phyloP scores from a whole-genome alignment of 2,329 filamentous ascomycete genomes.

The Laburnicola sp. region DNA sequence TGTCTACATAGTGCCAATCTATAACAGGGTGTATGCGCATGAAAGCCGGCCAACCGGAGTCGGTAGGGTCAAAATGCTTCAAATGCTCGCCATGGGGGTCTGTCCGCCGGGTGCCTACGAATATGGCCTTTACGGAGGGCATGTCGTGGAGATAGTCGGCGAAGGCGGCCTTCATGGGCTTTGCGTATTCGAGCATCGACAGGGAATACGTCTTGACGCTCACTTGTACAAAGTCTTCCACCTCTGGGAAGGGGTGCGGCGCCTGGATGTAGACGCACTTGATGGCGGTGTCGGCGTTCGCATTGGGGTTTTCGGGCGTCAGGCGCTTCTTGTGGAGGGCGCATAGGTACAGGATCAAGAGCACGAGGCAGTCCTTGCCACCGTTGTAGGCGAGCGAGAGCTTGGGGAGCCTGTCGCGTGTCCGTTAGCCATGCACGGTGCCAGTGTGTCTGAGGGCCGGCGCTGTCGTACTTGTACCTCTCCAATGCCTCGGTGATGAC shows the following conservation, averaged over 20 bases:
- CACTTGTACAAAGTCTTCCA: constrained; percentile 77
- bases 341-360: constrained; percentile 83
- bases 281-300: constrained; percentile 51
- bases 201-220: constrained; percentile 73
- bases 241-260: constrained; percentile 78
- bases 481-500: constrained; percentile 76
- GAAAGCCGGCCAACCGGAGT: constrained; percentile 86
- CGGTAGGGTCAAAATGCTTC: constrained; percentile 83
- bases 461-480: constrained; percentile 67
- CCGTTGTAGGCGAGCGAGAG: constrained; percentile 95
- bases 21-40: constrained; percentile 95
- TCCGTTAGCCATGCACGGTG: constrained; percentile 22
- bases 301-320: constrained; percentile 23
- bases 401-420: constrained; percentile 64
- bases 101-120: constrained; percentile 85
- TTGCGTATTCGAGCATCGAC: constrained; percentile 70
- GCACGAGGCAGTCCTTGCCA: constrained; percentile 94
- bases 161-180: constrained; percentile 81
- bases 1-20: constrained; percentile 95
- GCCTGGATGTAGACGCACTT: constrained; percentile 90
- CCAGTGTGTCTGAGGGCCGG: constrained; percentile 7
- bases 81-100: constrained; percentile 85
- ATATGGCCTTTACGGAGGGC: constrained; percentile 71
- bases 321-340: constrained; percentile 51
- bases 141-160: constrained; percentile 71